A percentile compares a stretch with the other conserved stretches of the same genome.
Conservation (phyloP, 2,329 filamentous ascomycete genomes). For the Penicillium italicum region DNA sequence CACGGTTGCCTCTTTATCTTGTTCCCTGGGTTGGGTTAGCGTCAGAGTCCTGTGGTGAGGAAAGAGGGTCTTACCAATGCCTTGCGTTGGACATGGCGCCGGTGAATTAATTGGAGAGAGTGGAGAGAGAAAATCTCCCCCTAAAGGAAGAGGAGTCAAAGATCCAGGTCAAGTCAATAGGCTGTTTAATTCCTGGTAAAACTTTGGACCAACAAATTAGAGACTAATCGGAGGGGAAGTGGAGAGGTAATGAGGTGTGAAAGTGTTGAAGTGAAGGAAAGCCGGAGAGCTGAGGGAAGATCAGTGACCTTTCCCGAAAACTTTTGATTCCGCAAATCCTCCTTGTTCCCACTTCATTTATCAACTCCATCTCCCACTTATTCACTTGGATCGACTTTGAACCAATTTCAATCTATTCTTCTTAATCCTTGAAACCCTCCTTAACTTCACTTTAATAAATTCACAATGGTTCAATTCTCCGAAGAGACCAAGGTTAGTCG, state of each 20-base stretch:
- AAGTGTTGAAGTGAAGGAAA: slow-evolving; percentile 12
- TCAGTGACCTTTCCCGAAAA: slow-evolving; percentile 31
- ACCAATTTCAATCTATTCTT: background rate
- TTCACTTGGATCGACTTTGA: background rate
- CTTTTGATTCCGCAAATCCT: slow-evolving; percentile 24
- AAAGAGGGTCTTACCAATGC: slow-evolving; percentile 61
- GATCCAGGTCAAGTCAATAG: background rate
- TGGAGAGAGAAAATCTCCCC: background rate
- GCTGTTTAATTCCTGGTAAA: background rate
- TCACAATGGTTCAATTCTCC: slow-evolving; percentile 64
- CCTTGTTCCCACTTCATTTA: slow-evolving; percentile 13
- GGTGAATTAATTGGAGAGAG: slow-evolving; percentile 3
- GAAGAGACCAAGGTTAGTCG: slow-evolving; percentile 86
- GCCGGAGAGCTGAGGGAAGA: slow-evolving; percentile 15
- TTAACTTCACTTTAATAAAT: background rate
- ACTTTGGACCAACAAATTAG: background rate
- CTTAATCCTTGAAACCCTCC: background rate
- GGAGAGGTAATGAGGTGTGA: background rate
- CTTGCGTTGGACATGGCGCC: slow-evolving; percentile 63
- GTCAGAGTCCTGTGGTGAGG: background rate
- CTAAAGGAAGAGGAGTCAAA: too few species aligned
- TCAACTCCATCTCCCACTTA: slow-evolving; percentile 13
- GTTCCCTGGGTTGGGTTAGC: slow-evolving; percentile 62
- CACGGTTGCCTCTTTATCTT: slow-evolving; percentile 96
- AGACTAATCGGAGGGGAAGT: background rate